A percentile compares a stretch with the other conserved stretches of the same genome.
phyloP scores from a whole-genome alignment of 2,329 filamentous ascomycete species.

The Botrytis fragariae region DNA sequence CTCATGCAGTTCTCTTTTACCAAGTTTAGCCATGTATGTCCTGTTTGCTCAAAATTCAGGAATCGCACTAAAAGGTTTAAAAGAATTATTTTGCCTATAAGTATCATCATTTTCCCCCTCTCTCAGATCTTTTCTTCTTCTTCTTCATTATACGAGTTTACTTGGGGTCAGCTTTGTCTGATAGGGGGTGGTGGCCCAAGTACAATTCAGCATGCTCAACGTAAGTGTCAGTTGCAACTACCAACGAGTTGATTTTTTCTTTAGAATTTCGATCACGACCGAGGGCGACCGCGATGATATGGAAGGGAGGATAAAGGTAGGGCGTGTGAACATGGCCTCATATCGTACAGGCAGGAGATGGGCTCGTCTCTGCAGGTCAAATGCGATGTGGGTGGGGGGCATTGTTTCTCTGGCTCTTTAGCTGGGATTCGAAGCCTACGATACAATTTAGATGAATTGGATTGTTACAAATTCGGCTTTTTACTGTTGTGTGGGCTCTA shows the following conservation, averaged over 20 bases:
- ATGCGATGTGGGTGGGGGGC: conserved; percentile 49
- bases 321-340: not conserved
- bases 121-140: no score
- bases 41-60: not conserved
- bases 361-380: conserved; percentile 67
- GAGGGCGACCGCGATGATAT: not conserved
- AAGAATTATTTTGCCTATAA: not conserved
- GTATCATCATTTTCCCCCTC: no score
- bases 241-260: not conserved
- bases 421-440: not conserved
- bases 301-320: not conserved
- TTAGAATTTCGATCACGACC: not conserved
- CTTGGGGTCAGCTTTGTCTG: not conserved
- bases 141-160: not conserved
- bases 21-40: not conserved
- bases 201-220: not conserved
- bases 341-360: not conserved
- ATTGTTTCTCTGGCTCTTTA: not conserved
- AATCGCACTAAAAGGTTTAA: not conserved
- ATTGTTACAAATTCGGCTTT: not conserved
- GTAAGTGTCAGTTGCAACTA: not conserved
- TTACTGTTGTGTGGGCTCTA: not conserved
- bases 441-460: not conserved
- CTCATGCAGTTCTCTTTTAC: not conserved
- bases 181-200: not conserved